Conservation (phyloP, 2,329 filamentous ascomycete species). For the Hymenoscyphus repandus region DNA sequence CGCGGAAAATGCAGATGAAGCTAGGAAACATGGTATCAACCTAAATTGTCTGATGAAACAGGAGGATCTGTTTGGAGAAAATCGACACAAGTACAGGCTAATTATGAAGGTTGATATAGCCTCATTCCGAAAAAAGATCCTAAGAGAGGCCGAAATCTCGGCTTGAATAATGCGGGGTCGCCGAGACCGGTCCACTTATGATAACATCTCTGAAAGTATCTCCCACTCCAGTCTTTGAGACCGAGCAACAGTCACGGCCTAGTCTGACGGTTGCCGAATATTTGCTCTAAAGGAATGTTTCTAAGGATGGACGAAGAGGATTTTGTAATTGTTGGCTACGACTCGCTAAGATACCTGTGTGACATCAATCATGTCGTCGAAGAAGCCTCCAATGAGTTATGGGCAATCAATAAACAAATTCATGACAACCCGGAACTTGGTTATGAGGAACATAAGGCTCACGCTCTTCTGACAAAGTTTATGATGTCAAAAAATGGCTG, state of each 20-base stretch:
- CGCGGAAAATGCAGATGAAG: no score
- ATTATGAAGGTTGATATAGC: no score
- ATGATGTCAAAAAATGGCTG: neutral
- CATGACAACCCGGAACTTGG: conserved; percentile 43
- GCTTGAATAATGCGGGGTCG: neutral
- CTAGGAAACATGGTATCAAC: no score
- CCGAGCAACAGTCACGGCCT: no score
- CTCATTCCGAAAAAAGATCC: no score
- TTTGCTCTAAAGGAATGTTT: neutral
- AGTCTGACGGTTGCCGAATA: neutral
- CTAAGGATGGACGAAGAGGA: neutral
- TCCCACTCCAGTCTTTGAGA: neutral
- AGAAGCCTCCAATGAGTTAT: neutral
- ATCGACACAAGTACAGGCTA: no score
- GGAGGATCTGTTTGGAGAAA: no score
- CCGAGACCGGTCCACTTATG: neutral
- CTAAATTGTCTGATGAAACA: no score
- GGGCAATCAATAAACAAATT: conserved; percentile 28
- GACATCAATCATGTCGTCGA: neutral
- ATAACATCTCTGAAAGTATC: neutral
- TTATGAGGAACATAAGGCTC: conserved; percentile 45
- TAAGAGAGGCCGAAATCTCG: neutral
- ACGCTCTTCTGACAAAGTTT: conserved; percentile 36
- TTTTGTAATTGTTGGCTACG: neutral
- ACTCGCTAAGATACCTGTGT: neutral